Evolutionary conservation across 768 basidiomycete genomes (phyloP).

Genomic region (Mycena olivaceomarginata): DNA sequence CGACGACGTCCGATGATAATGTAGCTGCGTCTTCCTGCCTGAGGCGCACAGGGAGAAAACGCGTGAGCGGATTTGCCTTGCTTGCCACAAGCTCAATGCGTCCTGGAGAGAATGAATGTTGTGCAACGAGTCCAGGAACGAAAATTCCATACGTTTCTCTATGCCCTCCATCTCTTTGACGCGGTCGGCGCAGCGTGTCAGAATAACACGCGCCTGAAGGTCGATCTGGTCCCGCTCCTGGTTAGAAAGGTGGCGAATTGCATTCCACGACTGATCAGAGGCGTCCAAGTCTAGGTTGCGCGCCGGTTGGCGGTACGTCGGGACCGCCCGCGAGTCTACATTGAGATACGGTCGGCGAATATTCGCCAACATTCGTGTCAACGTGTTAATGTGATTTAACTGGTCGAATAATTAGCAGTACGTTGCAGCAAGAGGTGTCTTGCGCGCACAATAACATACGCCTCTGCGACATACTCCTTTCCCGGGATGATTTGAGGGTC

Average conservation of each 20-base stretch:
- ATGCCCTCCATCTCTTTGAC: slow-evolving; percentile 92
- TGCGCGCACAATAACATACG: slow-evolving; percentile 78
- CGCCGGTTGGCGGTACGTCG: slow-evolving; percentile 69
- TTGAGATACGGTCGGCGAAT: slow-evolving; percentile 94
- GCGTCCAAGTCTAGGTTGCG: slow-evolving; percentile 75
- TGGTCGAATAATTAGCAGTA: slow-evolving; percentile 50
- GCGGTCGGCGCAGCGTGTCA: slow-evolving; percentile 90
- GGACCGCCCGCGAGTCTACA: slow-evolving; percentile 76
- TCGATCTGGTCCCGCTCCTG: slow-evolving; percentile 98
- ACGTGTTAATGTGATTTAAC: slow-evolving; percentile 84
- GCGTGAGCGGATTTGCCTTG: slow-evolving; percentile 78
- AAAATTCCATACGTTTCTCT: slow-evolving; percentile 85
- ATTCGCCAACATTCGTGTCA: slow-evolving; percentile 82
- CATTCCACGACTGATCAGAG: slow-evolving; percentile 74
- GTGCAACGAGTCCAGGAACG: slow-evolving; percentile 29
- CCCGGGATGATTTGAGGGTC: slow-evolving; percentile 65
- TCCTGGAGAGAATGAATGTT: slow-evolving; percentile 61
- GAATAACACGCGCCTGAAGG: slow-evolving; percentile 90
- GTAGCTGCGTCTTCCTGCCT: slow-evolving; percentile 70
- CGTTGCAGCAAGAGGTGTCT: not conserved
- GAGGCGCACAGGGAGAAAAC: slow-evolving; percentile 84
- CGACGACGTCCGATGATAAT: slow-evolving; percentile 80
- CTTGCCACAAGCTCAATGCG: slow-evolving; percentile 81
- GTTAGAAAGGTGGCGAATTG: slow-evolving; percentile 85
- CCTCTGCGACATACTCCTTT: slow-evolving; percentile 85